These are phyloP conservation scores for Apophysomyces trapeziformis DNA, from an alignment of 371 early-diverging fungal species.

Conservation along the genomic window DNA sequence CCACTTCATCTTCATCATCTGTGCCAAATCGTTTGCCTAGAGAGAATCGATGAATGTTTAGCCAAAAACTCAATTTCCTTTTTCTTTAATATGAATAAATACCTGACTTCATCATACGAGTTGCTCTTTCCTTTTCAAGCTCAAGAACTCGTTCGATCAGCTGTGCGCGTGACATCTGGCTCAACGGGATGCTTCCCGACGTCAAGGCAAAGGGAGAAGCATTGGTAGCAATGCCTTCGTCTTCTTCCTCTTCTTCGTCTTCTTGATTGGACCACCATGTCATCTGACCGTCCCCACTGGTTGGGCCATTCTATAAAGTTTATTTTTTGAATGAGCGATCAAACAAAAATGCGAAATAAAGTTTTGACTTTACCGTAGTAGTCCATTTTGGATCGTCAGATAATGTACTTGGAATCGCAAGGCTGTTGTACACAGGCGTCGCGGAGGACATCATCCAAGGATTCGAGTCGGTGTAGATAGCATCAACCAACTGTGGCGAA, in stretches of 20 bases:
- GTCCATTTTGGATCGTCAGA: conserved; percentile 8
- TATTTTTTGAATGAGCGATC: conserved; percentile 4
- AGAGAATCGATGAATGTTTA: conserved; percentile 3
- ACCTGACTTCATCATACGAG: conserved; percentile 9
- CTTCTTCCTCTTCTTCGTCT: conserved; percentile 2
- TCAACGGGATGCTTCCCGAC: conserved; percentile 4
- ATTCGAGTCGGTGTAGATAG: background rate
- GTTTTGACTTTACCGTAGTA: background rate
- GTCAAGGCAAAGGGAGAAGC: conserved; percentile 1
- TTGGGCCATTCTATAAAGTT: background rate
- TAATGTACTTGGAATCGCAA: background rate
- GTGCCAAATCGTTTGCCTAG: conserved; percentile 7
- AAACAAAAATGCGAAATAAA: background rate
- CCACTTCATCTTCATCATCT: conserved; percentile 25
- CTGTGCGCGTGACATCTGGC: conserved; percentile 25
- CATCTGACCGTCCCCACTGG: conserved; percentile 6
- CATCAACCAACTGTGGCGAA: background rate
- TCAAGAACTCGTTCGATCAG: conserved; percentile 42
- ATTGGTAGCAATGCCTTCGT: background rate
- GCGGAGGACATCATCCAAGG: conserved; percentile 4
- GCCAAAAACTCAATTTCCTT: background rate
- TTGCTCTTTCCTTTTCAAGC: conserved; percentile 34
- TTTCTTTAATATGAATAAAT: conserved; percentile 1
- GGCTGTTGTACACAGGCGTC: conserved; percentile 1
- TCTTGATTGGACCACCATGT: conserved; percentile 9